Base-by-base conservation (phyloP, 2,329 filamentous ascomycete species). In the Claviceps spartinae region DNA sequence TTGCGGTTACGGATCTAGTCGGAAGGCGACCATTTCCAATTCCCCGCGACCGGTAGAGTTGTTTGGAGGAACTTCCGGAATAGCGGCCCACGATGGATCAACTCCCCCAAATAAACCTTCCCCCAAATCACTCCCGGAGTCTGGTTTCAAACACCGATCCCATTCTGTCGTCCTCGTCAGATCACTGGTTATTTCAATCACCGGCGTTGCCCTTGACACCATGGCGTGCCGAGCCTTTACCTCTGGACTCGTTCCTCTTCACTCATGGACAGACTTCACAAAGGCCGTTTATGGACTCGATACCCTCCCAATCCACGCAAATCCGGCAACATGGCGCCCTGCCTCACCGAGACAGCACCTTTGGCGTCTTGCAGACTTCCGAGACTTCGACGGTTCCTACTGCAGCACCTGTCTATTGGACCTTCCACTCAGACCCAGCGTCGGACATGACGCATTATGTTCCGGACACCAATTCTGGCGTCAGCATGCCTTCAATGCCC, bases 111-210 rank as follows among this genome's bases (percentile, higher is more conserved):
- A 60, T 61, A 56, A 59, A 64, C 37, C 60, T 59, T 51, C 52
- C 61, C 40, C 48, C 59, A 46, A 56, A 59, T 50, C 56, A 58
- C 42, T 54, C 59, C 44, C 53, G 56, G 42, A 57, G 60, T 46
- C 46, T 57, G 41, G 48, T 50, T n/a, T 50, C 58, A 18, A 60
- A 61, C 48, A 61, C 61, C 48, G 62, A 62, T 42, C 58, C 62
- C 18, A 58, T 63, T 40, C 38, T 46, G 3, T 62, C 64, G 50
- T 55, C 58, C 34, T 55, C 60, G 37, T 55, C 60, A 20, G 56
- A 51, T 46, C 52, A 57, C 40, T 66, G 64, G 64, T 52, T 54
- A 47, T 49, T 56, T 47, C 57, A 58, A 48, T 51, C 57, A 26
- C 60, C 60, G n/a, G 49, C 50, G 22, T 53, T 55, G 41, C 40